These are phyloP conservation scores for Ascoidea asiatica DNA, from an alignment of 805 yeast genomes.

Conservation along the genomic window DNA sequence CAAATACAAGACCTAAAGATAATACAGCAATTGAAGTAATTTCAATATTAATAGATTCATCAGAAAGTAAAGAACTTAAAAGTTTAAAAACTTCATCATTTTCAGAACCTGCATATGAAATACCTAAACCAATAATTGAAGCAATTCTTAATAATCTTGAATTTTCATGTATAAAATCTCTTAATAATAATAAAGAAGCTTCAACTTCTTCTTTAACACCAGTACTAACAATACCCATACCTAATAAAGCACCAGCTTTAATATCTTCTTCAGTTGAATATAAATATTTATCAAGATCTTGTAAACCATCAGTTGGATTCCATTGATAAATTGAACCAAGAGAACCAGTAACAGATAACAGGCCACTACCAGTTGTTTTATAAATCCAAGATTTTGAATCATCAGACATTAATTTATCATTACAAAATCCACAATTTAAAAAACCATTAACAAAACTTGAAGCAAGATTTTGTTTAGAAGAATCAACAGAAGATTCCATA, in stretches of 20 bases:
- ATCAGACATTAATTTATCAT: constrained; percentile 68
- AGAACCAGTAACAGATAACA: constrained; percentile 84
- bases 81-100: constrained; percentile 72
- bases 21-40: constrained; percentile 77
- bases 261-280: constrained; percentile 77
- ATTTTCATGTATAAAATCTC: constrained; percentile 63
- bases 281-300: constrained; percentile 75
- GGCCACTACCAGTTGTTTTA: constrained; percentile 84
- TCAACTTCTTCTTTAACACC: constrained; percentile 95
- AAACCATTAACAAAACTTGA: constrained; percentile 89
- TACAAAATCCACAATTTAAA: constrained; percentile 81
- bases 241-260: constrained; percentile 93
- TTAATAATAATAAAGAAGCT: constrained; percentile 75
- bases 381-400: constrained; percentile 76
- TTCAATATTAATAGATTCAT: constrained; percentile 61
- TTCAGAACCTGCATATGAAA: constrained; percentile 90
- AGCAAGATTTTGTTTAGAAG: constrained; percentile 91
- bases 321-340: constrained; percentile 84
- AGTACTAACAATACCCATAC: constrained; percentile 84
- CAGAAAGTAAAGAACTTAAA: constrained; percentile 72
- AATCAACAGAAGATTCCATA: constrained; percentile 47
- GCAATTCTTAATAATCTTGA: constrained; percentile 57
- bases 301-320: constrained; percentile 84
- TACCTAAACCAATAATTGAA: constrained; percentile 82
- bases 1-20: constrained; percentile 87